Percentiles rank a stretch among this genome's conserved stretches.
phyloP scores from a whole-genome alignment of 148 eudicot genomes.

The Rhododendron mucronatum region DNA sequence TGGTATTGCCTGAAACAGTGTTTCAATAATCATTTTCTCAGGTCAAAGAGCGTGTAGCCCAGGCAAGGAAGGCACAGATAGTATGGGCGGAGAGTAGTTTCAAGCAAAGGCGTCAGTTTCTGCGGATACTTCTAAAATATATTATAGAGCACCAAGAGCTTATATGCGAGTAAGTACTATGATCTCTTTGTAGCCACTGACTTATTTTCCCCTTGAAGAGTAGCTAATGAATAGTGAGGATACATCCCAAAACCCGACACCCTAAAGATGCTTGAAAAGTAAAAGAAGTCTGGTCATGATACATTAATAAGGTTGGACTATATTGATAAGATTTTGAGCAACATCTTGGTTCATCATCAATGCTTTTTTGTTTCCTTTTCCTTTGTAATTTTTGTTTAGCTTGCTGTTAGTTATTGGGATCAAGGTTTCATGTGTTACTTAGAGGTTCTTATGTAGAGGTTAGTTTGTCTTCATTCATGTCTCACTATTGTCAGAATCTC shows the following conservation, averaged over 20 bases:
- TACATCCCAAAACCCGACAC: not conserved
- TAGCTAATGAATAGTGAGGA: not conserved
- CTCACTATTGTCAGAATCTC: slow-evolving; percentile 50
- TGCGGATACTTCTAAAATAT: slow-evolving; percentile 88
- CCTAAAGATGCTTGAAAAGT: not conserved
- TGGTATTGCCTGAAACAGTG: slow-evolving; percentile 12
- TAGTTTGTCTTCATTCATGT: not conserved
- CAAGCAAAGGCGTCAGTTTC: slow-evolving; percentile 93
- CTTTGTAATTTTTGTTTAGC: not conserved
- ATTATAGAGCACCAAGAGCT: slow-evolving; percentile 95
- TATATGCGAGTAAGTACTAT: slow-evolving; percentile 86
- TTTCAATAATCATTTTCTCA: slow-evolving; percentile 23
- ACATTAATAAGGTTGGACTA: not conserved
- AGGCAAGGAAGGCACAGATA: slow-evolving; percentile 85
- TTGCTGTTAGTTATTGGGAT: not conserved
- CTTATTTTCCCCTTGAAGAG: not conserved
- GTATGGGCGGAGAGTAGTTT: slow-evolving; percentile 92
- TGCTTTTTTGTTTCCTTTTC: not conserved
- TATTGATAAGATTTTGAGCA: not conserved
- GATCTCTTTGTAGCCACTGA: not conserved
- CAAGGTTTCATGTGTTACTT: not conserved
- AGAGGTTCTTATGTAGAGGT: not conserved
- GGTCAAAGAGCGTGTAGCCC: slow-evolving; percentile 89
- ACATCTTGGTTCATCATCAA: not conserved
- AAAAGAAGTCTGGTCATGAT: not conserved